These are phyloP conservation scores for Candida argentea DNA, from an alignment of 805 yeast genomes.

Conservation along the genomic window DNA sequence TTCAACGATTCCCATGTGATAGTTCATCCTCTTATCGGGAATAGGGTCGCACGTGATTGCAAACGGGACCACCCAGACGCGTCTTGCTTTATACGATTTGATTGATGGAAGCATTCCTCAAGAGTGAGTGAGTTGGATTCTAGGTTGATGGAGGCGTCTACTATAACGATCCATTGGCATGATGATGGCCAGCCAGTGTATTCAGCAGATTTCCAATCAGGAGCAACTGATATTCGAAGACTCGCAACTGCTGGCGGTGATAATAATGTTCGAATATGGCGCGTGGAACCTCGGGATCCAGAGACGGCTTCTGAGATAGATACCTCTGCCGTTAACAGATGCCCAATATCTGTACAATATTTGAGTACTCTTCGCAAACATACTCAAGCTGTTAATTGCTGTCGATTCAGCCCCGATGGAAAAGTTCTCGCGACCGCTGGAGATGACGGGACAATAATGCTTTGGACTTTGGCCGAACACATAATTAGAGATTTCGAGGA, in stretches of 20 bases:
- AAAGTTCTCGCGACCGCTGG: constrained; percentile 78
- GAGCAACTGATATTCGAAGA: constrained; percentile 17
- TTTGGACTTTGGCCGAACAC: constrained; percentile 60
- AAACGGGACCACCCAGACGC: too few species aligned
- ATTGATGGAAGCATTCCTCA: too few species aligned
- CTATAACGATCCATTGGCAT: constrained; percentile 62
- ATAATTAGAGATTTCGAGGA: constrained; percentile 52
- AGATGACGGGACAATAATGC: constrained; percentile 82
- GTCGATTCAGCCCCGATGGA: constrained; percentile 68
- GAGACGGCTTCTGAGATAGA: not conserved
- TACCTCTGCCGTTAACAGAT: not conserved
- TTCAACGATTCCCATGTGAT: too few species aligned
- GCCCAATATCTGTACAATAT: constrained; percentile 45
- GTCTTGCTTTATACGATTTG: too few species aligned
- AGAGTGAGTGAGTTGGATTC: too few species aligned
- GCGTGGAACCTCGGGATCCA: constrained; percentile 5
- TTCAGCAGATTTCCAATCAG: constrained; percentile 46
- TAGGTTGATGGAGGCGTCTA: constrained; percentile 34
- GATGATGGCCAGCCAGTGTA: constrained; percentile 69
- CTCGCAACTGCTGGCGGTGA: constrained; percentile 94
- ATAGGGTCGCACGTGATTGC: too few species aligned
- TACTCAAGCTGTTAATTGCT: constrained; percentile 90
- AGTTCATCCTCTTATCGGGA: too few species aligned
- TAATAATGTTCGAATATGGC: constrained; percentile 67
- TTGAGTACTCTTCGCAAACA: constrained; percentile 77